Base-by-base conservation (phyloP, 208 protist genomes). In the Crithidia expoeki region DNA sequence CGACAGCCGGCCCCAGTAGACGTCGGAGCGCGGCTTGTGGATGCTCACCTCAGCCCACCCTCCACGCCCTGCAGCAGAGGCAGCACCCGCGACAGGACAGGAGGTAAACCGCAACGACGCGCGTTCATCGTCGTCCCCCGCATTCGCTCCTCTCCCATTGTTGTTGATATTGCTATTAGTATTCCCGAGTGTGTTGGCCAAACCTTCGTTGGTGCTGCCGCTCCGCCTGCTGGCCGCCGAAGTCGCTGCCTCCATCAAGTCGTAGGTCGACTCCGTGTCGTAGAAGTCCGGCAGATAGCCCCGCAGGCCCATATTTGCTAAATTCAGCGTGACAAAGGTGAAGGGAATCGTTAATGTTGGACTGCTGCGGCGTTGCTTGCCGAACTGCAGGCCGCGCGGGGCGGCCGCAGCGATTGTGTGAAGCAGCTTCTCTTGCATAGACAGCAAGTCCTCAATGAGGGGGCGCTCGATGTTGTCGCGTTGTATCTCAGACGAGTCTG, bases 281-380 rank as follows among this genome's bases (percentile, higher is more conserved):
- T 76, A 69, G 46, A 76, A 65, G 23, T 70, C 63, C 12, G 71
- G 46, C 62, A 76, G 33, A 56, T 76, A 76, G 12, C 62, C 71
- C 7, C 56, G 52, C 28, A 76, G 55, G 23, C 71, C 62, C 62
- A 60, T 76, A 34, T 46, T 65, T 14, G 55, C 49, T 44, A 76
- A 56, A 23, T 76, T 68, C 55, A 76, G 28, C 46, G 17, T 10
- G 0, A 76, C 71, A 19, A 70, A 70, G 55, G 62, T 66, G 28
- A 59, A 68, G 12, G 71, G 56, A 36, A 76, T 59, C 23, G 62
- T 65, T 23, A 64, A 32, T 7, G 27, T n/a, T 23, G 62, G 14
- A 33, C 55, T 52, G 34, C 5, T 36, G 46, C 34, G 23, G 46
- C 62, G 34, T 36, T 76, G 71, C 53, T 65, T 69, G 53, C 71